Base-by-base conservation (phyloP, 2,329 filamentous ascomycete genomes). In the Fusarium agapanthi region DNA sequence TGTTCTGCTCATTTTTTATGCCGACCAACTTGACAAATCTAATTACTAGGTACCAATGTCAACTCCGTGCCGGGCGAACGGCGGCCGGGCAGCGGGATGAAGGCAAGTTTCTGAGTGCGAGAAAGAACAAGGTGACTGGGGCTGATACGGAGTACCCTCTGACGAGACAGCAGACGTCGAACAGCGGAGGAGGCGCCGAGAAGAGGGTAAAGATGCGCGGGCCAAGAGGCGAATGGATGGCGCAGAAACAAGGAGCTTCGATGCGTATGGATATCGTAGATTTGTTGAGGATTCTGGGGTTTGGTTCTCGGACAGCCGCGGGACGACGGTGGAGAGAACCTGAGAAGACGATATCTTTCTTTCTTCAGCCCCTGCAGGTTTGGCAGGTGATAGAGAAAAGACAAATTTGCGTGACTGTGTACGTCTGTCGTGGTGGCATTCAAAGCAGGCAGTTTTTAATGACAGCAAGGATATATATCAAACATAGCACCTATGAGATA, bases 231-330 rank as follows among this genome's bases (percentile, higher is more conserved):
- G 58, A 73, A 41, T 54, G 24, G 34, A 38, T 40, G 50, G 20
- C 50, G 34, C 24, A 54, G 65, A 57, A 62, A 66, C 62, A 73
- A 59, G 63, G 71, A 44, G 57, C 61, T 35, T 51, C 32, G 53
- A 50, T 60, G 38, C 40, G 65, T 47, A 56, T 56, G 54, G 54
- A 69, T 69, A 43, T 56, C 51, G 50, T 67, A 73, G 70, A 73
- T 73, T 73, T 73, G 71, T 73, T 73, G 71, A 73, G 71, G 71
- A 73, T 72, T 59, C 64, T 67, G 70, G 70, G 70, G 61, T 53
- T 62, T 54, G 60, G 63, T 32, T 50, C 48, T 63, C 62, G 58
- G 66, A 60, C 44, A 65, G 65, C 67, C 67, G 67, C 67, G 67
- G 63, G 53, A 64, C 24, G 48, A 40, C 48, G 55, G 69, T 65